Conservation (phyloP, 192 early-diverging fungal species). For the Funneliformis geosporum region DNA sequence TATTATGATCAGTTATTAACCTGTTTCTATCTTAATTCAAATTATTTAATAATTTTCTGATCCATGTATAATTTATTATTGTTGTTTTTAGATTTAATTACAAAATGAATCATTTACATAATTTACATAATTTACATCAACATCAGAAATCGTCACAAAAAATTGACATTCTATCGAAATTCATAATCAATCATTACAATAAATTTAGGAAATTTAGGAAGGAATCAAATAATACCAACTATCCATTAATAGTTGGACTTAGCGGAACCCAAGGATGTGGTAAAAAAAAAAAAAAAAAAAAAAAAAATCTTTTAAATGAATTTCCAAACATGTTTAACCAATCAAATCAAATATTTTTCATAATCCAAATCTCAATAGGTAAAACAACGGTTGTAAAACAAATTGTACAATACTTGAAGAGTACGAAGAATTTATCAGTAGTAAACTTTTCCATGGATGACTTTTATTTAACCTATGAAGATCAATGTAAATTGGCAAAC, state of each 20-base stretch:
- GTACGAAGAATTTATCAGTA: conserved; percentile 50
- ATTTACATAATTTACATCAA: no score
- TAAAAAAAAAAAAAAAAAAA: no score
- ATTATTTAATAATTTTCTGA: no score
- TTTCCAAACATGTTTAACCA: conserved; percentile 19
- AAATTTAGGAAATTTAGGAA: conserved; percentile 5
- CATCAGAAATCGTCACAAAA: not conserved
- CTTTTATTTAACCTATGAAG: conserved; percentile 71
- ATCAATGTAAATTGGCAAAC: conserved; percentile 58
- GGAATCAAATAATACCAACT: not conserved
- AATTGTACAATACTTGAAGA: conserved; percentile 48
- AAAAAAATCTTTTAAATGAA: conserved; percentile 13
- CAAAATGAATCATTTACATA: no score
- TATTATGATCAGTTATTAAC: no score
- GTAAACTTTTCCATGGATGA: conserved; percentile 82
- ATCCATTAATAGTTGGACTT: conserved; percentile 72
- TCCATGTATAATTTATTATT: no score
- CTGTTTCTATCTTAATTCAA: no score
- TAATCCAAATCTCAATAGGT: not conserved
- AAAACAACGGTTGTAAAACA: conserved; percentile 16
- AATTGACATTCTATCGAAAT: not conserved
- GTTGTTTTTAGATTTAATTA: no score
- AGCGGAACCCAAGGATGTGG: conserved; percentile 82
- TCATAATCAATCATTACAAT: conserved; percentile 6
- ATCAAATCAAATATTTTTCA: not conserved